Conservation (phyloP, 345 rosid genomes). For the Eucalyptus tenuipes region DNA sequence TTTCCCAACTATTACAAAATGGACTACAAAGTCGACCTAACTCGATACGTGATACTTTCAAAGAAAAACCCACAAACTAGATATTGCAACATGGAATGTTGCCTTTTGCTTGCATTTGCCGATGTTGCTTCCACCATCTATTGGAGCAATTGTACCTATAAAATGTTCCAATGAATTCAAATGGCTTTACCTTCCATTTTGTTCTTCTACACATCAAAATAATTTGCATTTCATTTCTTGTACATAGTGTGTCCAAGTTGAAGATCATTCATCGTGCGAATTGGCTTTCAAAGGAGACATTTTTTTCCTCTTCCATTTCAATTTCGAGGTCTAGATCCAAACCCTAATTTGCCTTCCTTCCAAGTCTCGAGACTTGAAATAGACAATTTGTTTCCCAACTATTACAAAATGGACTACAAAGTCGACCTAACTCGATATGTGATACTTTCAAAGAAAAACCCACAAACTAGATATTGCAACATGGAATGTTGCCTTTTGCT, state of each 20-base stretch:
- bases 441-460: background rate
- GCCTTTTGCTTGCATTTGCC: background rate
- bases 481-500: background rate
- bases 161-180: background rate
- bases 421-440: background rate
- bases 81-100: too few relatives aligned
- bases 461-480: accelerated
- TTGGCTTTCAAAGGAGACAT: background rate
- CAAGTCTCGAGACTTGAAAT: background rate
- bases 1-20: too few relatives aligned
- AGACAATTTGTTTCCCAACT: accelerated
- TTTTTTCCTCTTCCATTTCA: background rate
- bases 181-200: too few relatives aligned
- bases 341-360: background rate
- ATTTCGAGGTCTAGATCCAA: background rate
- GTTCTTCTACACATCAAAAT: background rate
- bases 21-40: too few relatives aligned
- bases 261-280: background rate
- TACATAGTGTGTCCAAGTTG: background rate
- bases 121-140: background rate
- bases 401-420: background rate
- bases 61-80: too few relatives aligned
- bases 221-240: background rate
- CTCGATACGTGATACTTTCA: too few relatives aligned
- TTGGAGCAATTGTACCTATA: background rate